Conservation (phyloP, 345 rosid genomes). For the Erysimum cheiranthoides region DNA sequence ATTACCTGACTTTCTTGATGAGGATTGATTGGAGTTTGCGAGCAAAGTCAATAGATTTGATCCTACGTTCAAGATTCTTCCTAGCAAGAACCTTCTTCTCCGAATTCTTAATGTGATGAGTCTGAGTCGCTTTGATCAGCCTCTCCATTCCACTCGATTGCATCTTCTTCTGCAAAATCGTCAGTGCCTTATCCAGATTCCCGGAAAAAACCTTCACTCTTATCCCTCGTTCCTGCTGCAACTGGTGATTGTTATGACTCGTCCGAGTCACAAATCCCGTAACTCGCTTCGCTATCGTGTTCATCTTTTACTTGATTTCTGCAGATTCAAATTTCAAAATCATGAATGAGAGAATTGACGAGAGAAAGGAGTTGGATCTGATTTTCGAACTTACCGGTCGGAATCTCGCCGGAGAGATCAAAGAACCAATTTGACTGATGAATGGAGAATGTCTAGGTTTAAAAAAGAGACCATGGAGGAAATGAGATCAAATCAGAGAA, state of each 20-base stretch:
- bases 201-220: slow-evolving; percentile 73
- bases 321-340: neutral
- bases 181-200: slow-evolving; percentile 72
- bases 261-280: slow-evolving; percentile 42
- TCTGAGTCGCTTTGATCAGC: slow-evolving; percentile 68
- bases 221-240: slow-evolving; percentile 81
- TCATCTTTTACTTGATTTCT: slow-evolving; percentile 37
- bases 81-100: slow-evolving; percentile 92
- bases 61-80: slow-evolving; percentile 66
- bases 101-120: slow-evolving; percentile 81
- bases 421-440: slow-evolving; percentile 1
- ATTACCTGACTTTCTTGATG: slow-evolving; percentile 73
- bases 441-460: slow-evolving; percentile 1
- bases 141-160: slow-evolving; percentile 87
- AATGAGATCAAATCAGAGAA: neutral
- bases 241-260: slow-evolving; percentile 37
- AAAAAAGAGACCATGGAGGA: slow-evolving; percentile 3
- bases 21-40: slow-evolving; percentile 83
- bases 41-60: slow-evolving; percentile 73
- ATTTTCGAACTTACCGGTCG: slow-evolving; percentile 21
- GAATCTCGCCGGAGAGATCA: slow-evolving; percentile 34
- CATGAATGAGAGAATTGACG: neutral
- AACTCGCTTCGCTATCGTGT: slow-evolving; percentile 46
- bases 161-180: slow-evolving; percentile 79
- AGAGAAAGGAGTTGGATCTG: neutral